These are phyloP conservation scores for Pseudotsuga menziesii DNA, from an alignment of 75 land plant genomes.

Conservation along the genomic window DNA sequence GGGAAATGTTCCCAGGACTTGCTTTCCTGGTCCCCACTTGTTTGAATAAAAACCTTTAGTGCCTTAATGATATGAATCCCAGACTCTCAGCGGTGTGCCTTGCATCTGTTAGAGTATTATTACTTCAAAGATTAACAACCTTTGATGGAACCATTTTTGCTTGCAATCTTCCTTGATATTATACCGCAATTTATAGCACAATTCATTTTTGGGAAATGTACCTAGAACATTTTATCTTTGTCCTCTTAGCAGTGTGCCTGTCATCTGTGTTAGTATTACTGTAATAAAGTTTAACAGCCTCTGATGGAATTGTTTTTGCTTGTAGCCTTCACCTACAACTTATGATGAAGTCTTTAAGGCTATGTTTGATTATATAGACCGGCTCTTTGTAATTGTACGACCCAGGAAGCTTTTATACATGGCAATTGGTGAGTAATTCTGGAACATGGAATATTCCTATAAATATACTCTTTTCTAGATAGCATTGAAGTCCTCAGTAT, in stretches of 20 bases:
- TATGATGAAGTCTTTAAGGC: slow-evolving; percentile 76
- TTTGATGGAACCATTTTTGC: background rate
- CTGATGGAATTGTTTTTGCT: background rate
- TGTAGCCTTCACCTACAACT: slow-evolving; percentile 82
- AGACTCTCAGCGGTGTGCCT: background rate
- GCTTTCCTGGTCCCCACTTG: too few species aligned
- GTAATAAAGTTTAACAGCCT: background rate
- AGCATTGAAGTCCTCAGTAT: background rate
- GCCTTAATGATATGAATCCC: too few species aligned
- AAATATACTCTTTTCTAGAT: background rate
- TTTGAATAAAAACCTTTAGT: too few species aligned
- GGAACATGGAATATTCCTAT: background rate
- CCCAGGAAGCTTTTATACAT: slow-evolving; percentile 85
- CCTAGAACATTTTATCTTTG: too few species aligned
- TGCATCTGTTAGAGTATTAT: background rate
- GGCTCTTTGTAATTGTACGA: slow-evolving; percentile 68
- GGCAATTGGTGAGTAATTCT: slow-evolving; percentile 76
- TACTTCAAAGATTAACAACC: background rate
- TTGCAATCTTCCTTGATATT: slow-evolving; percentile 71
- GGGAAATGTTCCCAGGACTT: too few species aligned
- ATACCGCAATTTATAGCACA: too few species aligned
- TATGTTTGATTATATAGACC: slow-evolving; percentile 85
- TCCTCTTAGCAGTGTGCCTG: background rate
- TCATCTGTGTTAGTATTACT: background rate
- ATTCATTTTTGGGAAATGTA: too few species aligned